These are phyloP conservation scores for Nematocida sp. DNA, from an alignment of 371 early-diverging fungal species.

Conservation along the genomic window DNA sequence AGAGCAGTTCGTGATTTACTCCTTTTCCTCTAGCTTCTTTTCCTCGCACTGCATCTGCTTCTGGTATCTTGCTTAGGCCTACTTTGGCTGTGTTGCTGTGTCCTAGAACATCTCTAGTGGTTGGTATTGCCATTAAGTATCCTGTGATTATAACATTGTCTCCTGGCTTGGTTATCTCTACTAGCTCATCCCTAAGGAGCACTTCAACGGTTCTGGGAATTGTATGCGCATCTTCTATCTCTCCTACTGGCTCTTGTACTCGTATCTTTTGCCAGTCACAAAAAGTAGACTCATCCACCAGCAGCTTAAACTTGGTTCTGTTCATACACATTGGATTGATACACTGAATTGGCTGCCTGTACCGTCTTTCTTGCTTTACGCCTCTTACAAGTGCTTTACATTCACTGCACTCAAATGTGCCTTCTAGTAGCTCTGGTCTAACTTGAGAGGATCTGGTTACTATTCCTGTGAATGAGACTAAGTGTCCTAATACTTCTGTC, in stretches of 20 bases:
- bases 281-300: slow-evolving; percentile 78
- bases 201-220: slow-evolving; percentile 94
- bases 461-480: slow-evolving; percentile 81
- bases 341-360: slow-evolving; percentile 90
- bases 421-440: slow-evolving; percentile 83
- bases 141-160: slow-evolving; percentile 85
- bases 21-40: slow-evolving; percentile 13
- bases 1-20: slow-evolving; percentile 40
- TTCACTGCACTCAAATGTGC: slow-evolving; percentile 80
- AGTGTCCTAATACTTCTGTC: slow-evolving; percentile 75
- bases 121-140: slow-evolving; percentile 83
- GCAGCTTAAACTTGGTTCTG: slow-evolving; percentile 72
- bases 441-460: slow-evolving; percentile 95
- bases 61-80: slow-evolving; percentile 42
- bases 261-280: slow-evolving; percentile 93
- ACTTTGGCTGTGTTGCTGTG: slow-evolving; percentile 44
- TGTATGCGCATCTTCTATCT: slow-evolving; percentile 75
- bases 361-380: slow-evolving; percentile 87
- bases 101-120: slow-evolving; percentile 71
- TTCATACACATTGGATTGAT: slow-evolving; percentile 78
- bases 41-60: slow-evolving; percentile 44
- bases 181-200: slow-evolving; percentile 83
- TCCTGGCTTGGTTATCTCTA: slow-evolving; percentile 91
- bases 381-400: slow-evolving; percentile 75
- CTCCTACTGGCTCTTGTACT: slow-evolving; percentile 75